A percentile compares a stretch with the other conserved stretches of the same genome.
Conservation (phyloP, 441 rosid species). For the Erodium chrysanthum region DNA sequence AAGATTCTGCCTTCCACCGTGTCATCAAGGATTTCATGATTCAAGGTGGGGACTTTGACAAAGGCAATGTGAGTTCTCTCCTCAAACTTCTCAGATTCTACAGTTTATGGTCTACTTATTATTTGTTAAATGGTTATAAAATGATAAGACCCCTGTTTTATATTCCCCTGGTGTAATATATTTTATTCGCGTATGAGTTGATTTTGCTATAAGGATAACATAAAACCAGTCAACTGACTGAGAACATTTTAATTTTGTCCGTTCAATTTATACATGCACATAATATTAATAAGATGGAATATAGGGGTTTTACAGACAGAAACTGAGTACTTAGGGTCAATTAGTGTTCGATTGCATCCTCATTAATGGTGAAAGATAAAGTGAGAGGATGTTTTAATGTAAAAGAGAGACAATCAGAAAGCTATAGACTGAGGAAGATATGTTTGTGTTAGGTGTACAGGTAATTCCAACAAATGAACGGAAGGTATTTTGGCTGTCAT, state of each 20-base stretch:
- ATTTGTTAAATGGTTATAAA: neutral
- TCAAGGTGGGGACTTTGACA: constrained; percentile 97
- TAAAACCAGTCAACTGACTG: neutral
- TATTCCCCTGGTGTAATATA: neutral
- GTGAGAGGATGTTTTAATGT: no score
- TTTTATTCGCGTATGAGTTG: neutral
- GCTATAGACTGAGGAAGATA: no score
- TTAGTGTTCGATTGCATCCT: no score
- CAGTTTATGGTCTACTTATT: neutral
- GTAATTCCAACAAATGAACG: no score
- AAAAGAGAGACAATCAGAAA: no score
- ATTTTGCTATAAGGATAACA: neutral
- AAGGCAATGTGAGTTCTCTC: constrained; percentile 67
- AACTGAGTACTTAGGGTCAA: neutral
- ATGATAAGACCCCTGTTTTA: neutral
- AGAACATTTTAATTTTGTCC: neutral
- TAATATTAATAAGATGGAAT: neutral
- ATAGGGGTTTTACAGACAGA: neutral
- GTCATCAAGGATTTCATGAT: constrained; percentile 97
- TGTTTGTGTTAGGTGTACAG: no score
- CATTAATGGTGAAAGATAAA: no score
- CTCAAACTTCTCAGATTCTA: neutral
- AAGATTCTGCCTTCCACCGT: constrained; percentile 73
- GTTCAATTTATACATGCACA: neutral
- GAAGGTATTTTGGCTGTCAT: no score